Evolutionary conservation across 140 eudicot species (phyloP), one percentile per base, ranked within the genome.

Genomic region (Flaveria floridana): DNA sequence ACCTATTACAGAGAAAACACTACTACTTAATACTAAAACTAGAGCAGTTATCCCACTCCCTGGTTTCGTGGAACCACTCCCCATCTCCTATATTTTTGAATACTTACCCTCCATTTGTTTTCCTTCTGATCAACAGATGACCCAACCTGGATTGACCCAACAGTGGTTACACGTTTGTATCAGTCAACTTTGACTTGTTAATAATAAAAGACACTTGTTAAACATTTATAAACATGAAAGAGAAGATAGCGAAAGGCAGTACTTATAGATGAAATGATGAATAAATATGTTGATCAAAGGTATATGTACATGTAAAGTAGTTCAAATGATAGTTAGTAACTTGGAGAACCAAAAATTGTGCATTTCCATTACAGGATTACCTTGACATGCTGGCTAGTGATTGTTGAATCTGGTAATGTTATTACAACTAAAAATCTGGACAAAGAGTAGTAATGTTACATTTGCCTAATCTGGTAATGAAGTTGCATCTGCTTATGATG

Each of bases 331-430:
- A 61, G 67, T 3, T 23, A 0, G 65, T 41, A 73, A 21, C 70
- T 19, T 62, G 57, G 15, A 21, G 37, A 19, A 19, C 20, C 51
- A 21, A 15, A 57, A 26, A 42, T 9, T 3, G 16, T 15, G 57
- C 55, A 13, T 73, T 58, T 18, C 23, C 44, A 57, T 51, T 8
- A 68, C 12, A 66, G 59, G 42, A 10, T 44, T 65, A 47, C 48
- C 34, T 74, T 23, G 30, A 44, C 16, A 1, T 73, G 57, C 9
- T 57, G 77, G 68, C 7, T 55, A 23, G 55, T 18, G 42, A 10
- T 26, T 59, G 78, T 66, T 62, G 50, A 19, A 18, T 50, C 37
- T 70, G 71, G 76, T 71, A 61, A 71, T 50, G 72, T 39, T 47
- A 72, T 21, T 71, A 19, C 78, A 50, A 16, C 44, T 21, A 41